Evolutionary conservation across 352 stramenopile genomes (phyloP), one percentile per base, ranked within the genome.

Genomic region (Pythium scleroteichum): DNA sequence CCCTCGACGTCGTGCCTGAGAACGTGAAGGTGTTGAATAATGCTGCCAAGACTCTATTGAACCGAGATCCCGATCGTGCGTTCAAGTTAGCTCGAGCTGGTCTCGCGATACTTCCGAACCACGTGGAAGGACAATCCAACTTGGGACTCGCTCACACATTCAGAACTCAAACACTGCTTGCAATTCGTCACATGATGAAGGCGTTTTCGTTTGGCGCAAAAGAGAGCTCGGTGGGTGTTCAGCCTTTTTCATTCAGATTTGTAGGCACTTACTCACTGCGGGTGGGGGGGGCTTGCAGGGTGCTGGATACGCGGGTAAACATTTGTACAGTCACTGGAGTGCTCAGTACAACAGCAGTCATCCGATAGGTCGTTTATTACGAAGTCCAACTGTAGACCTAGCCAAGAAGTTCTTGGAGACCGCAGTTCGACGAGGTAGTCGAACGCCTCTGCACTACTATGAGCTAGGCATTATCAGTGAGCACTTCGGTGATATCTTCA

Each of bases 11-110:
- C 12, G 71, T 73, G 0, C 85, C 85, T 7, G 78, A 73, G 5
- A 95, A 92, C 47, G 70, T 87, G 60, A 95, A 95, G 66, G 82
- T 87, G 32, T 71, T 93, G 2, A 85, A 72, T 16, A 93, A 95
- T 52, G 57, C 82, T 35, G 80, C 69, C 22, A 92, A 95, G 61
- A 78, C 75, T 14, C 26, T 86, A 5, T 73, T 94, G 4, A 71
- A 75, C 32, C n/a, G 41, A 16, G 66, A 91, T 48, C 69, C 76
- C 1, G 32, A 49, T 3, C 66, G 55, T 10, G 76, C 82, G 9
- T 57, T 87, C 12, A 27, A 67, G 10, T 69, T 84, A 10, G 39
- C 84, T 19, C 70, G 75, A 1, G 46, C 78, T 1, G 57, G 76
- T 2, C 56, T 79, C 0, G 72, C 63, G 16, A 50, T 88, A 39